Evolutionary conservation across 306 rosid species (phyloP).

Genomic region (Geum urbanum): DNA sequence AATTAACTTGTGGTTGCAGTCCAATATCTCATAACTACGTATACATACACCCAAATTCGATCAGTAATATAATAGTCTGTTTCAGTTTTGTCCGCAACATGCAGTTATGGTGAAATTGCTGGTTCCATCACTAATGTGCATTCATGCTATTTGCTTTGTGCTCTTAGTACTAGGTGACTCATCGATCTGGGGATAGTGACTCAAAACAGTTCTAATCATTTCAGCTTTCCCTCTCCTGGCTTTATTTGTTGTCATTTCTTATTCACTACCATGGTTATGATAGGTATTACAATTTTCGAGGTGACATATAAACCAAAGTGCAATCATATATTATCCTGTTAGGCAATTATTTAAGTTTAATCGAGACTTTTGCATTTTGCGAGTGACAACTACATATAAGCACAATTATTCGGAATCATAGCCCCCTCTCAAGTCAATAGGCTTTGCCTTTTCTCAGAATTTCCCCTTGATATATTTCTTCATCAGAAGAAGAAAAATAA

Average conservation of each 20-base stretch:
- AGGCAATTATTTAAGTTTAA: conserved; percentile 3
- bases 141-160: not conserved
- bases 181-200: not conserved
- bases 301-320: conserved; percentile 30
- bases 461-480: not conserved
- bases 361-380: not conserved
- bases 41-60: not conserved
- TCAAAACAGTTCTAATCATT: conserved; percentile 3
- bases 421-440: conserved; percentile 3
- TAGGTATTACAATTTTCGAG: conserved; percentile 23
- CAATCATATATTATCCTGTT: conserved; percentile 25
- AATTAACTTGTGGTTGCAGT: not conserved
- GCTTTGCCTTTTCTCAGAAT: not conserved
- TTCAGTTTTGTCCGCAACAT: not conserved
- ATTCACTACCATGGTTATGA: conserved; percentile 25
- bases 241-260: conserved; percentile 28
- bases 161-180: not conserved
- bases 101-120: not conserved
- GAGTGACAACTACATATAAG: not conserved
- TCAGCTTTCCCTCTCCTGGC: conserved; percentile 12
- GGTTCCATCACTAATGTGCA: not conserved
- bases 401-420: conserved; percentile 1
- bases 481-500: too few relatives aligned
- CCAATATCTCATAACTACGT: not conserved
- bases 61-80: not conserved